Base-by-base conservation (phyloP, 176 grass and related monocot genomes). In the bread wheat (Triticum aestivum) region DNA sequence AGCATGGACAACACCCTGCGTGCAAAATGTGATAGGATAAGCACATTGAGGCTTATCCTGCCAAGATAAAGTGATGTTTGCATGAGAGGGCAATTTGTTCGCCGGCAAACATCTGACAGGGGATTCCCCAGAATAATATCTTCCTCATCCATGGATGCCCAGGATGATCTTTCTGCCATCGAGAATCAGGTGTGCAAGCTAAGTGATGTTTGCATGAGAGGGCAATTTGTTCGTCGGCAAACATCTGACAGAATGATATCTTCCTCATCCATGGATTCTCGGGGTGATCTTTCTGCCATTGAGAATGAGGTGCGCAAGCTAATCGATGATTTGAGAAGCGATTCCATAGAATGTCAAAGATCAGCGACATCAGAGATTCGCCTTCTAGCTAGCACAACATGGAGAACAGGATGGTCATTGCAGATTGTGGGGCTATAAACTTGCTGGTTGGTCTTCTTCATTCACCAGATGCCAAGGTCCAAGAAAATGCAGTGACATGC, bases 401-500 rank as follows among this genome's bases (percentile, higher is more conserved):
- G 89, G 91, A 95, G 69, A 95, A 80, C 68, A 92, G 93, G 69
- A 91, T 92, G 64, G 73, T 85, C 18, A 90, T 98, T 56, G 86
- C 87, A 70, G 92, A 87, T 23, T 85, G 79, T 39, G 88, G 93
- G 64, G 95, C 88, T 17, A 93, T 98, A 89, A 83, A 85, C 61
- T 82, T 85, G 29, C 82, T 93, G 29, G 93, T 92, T 75, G 84
- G 78, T 62, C 89, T 98, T 81, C 95, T 98, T 90, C 83, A 77
- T 82, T 93, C 92, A 61, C 9, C 73, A 39, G 95, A 98, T 62
- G 77, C 73, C 49, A 79, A 67, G 23, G 90, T 73, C 39, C 95
- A 98, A 86, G 93, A 95, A 79, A 91, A 90, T 88, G 87, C 93
- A 20, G 93, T 98, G 61, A 98, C 93, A 73, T 47, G 78, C 17